These are phyloP conservation scores for Zasmidium citrigriseum DNA, from an alignment of 2,329 filamentous ascomycete genomes.

Conservation along the genomic window DNA sequence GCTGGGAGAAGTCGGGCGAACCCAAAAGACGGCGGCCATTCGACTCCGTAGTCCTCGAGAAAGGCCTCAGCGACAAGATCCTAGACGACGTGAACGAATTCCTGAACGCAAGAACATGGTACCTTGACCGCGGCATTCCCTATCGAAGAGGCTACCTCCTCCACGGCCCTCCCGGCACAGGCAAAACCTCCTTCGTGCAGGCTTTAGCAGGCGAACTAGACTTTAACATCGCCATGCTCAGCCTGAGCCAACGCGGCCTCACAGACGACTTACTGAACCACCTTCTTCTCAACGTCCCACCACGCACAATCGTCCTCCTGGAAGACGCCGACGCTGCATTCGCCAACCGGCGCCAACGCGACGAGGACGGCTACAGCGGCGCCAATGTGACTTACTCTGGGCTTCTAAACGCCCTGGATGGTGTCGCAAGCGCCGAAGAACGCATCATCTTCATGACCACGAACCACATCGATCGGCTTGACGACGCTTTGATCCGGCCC, in stretches of 20 bases:
- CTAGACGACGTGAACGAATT: constrained; percentile 83
- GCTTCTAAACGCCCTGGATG: constrained; percentile 71
- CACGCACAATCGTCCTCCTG: constrained; percentile 76
- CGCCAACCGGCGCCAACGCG: constrained; percentile 73
- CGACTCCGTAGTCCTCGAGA: constrained; percentile 81
- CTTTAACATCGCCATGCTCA: constrained; percentile 89
- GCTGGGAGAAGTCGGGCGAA: constrained; percentile 83
- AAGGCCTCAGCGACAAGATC: constrained; percentile 79
- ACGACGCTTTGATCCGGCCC: constrained; percentile 85
- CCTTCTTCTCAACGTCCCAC: constrained; percentile 80
- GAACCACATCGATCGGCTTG: constrained; percentile 87
- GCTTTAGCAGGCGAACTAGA: constrained; percentile 89
- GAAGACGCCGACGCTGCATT: constrained; percentile 94
- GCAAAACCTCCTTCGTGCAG: constrained; percentile 95
- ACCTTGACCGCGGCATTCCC: constrained; percentile 89
- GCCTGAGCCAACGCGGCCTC: constrained; percentile 84
- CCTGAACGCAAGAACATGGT: constrained; percentile 77
- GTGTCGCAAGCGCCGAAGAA: constrained; percentile 92
- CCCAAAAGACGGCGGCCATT: constrained; percentile 84
- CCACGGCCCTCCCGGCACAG: constrained; percentile 68
- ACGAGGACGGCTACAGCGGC: constrained; percentile 80
- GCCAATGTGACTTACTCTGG: constrained; percentile 94
- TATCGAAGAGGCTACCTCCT: constrained; percentile 84
- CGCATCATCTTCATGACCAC: constrained; percentile 92
- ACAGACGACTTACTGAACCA: constrained; percentile 88